Evolutionary conservation across 306 rosid species (phyloP), one percentile per base, ranked within the genome.

Genomic region (Begonia fuchsioides): DNA sequence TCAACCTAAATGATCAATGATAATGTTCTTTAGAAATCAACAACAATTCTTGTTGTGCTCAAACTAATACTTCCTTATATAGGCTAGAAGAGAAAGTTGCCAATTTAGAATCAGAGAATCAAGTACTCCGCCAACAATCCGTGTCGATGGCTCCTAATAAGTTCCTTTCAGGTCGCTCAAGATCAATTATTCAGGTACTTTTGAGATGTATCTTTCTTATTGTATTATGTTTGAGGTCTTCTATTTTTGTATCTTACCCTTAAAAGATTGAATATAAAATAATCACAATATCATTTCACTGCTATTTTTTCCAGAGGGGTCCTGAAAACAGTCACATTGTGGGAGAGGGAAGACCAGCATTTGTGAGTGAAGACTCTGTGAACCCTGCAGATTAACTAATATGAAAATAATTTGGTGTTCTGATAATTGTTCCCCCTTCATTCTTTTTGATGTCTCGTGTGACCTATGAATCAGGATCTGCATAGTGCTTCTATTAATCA

Each of bases 121-220:
- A 92, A 72, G 93, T 92, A 68, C 90, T 92, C 79, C 99, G 99
- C 59, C 99, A 92, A 70, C 96, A 92, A 77, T 93, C 96, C 68
- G 59, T 92, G 86, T 75, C 88, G 55, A 80, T 76, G 70, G 86
- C 99, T 16, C 96, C 99, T 44, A 92, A 71, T 64, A 48, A 87
- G 61, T 55, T 85, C 41, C 71, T 95, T 61, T 64, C 83, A 43
- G 73, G 96, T 68, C 70, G 94, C 47, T 82, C 68, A 80, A 68
- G 93, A 0, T 68, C 77, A 68, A 92, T 92, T 64, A 61, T 82
- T 73, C 99, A 82, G 96, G 99, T 92, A 77, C 53, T 47, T 17
- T 41, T 63, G 50, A 9, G 49, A 16, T 51, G 39, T 50, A 61
- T 51, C 12, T 73, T 10, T 41, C 6, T 41, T 41, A 10, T 10